A percentile compares a stretch with the other conserved stretches of the same genome.
Conservation (phyloP, 1,139 yeast genomes). For the Scheffersomyces insectosa region DNA sequence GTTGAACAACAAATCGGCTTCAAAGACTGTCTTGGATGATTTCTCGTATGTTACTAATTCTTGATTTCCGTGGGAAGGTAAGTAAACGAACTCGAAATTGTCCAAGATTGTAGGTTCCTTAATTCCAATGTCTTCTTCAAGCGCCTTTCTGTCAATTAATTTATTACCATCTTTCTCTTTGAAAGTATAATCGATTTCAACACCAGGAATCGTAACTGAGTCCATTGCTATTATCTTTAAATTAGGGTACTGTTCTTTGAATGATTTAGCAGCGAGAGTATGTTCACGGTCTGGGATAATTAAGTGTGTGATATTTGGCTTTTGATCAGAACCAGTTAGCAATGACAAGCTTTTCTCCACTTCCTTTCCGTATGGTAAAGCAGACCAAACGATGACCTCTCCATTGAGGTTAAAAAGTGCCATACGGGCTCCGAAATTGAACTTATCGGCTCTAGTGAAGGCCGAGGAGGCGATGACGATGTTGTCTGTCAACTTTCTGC, state of each 20-base stretch:
- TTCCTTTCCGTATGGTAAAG: conserved; percentile 57
- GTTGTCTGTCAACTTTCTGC: conserved; percentile 44
- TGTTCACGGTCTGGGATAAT: conserved; percentile 58
- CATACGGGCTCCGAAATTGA: conserved; percentile 63
- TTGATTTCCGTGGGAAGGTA: conserved; percentile 21
- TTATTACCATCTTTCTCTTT: conserved; percentile 27
- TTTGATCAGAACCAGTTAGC: conserved; percentile 26
- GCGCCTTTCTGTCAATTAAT: conserved; percentile 20
- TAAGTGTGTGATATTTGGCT: conserved; percentile 37
- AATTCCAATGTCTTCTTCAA: conserved; percentile 23
- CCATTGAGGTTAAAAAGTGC: conserved; percentile 44
- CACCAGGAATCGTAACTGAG: conserved; percentile 18
- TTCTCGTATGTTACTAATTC: conserved; percentile 25
- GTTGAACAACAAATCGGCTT: conserved; percentile 26
- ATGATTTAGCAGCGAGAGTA: conserved; percentile 55
- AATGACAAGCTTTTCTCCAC: conserved; percentile 40
- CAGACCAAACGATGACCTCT: conserved; percentile 55
- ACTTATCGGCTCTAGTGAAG: conserved; percentile 35
- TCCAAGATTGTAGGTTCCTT: conserved; percentile 17
- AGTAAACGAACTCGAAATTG: conserved; percentile 25
- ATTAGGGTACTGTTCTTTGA: conserved; percentile 48
- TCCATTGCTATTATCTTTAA: conserved; percentile 53
- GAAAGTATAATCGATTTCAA: conserved; percentile 20
- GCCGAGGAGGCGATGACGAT: conserved; percentile 50
- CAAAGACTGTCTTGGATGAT: conserved; percentile 20